Base-by-base conservation (phyloP, 805 yeast genomes). In the Lachancea sp. region DNA sequence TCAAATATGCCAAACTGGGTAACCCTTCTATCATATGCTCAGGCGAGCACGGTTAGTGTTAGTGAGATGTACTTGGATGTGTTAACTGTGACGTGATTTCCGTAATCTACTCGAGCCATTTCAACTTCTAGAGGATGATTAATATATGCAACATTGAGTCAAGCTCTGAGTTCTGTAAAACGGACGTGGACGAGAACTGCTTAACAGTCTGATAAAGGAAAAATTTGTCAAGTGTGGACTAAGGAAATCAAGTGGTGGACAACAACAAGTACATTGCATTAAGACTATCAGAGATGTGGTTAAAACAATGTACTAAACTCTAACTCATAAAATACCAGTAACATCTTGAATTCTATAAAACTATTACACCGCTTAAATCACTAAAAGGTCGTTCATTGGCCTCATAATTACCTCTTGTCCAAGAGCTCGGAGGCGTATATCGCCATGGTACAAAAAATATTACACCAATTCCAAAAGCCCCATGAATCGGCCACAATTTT, bases 381-480 rank as follows among this genome's bases (percentile, higher is more conserved):
- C 9, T 22, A 22, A 22, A 22, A 28, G 30, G 12, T 28, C 16
- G 26, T 19, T 8, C 24, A n/a, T n/a, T 12, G 35, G 7, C 18
- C 38, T 21, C 33, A 32, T 24, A 30, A 17, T n/a, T 22, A 46
- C 29, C 49, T 55, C 19, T 58, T 65, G 16, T 64, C 60, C 15
- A 78, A 62, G 45, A 90, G 68, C 64, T 90, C 98, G 34, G 83
- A 69, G 22, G 82, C 79, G 61, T 90, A 90, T 20, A 92, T 68
- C n/a, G 78, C 67, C 42, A 92, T 65, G 8, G 95, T 83, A 39
- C 82, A 73, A 49, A 82, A 78, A 69, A 90, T 84, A 58, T 90
- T 90, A 43, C 85, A 75, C 97, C 97, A 90, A 54, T 89, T 86
- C 97, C 98, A 90, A 58, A 92, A 84, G 54, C 87, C 88, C 86